phyloP scores from a whole-genome alignment of 805 yeast species.

The Myxozyma geophila region DNA sequence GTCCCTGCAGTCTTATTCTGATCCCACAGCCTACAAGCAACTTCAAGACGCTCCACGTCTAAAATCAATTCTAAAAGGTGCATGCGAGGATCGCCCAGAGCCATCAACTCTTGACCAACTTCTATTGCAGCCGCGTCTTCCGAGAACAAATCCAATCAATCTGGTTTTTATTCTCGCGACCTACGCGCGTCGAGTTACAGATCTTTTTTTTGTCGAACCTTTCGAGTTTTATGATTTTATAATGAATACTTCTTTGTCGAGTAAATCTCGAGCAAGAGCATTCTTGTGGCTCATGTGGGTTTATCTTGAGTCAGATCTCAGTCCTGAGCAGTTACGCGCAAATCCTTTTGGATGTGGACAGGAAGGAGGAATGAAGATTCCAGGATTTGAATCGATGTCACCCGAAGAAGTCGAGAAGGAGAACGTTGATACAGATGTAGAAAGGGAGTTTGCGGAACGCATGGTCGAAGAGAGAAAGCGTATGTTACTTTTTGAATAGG shows the following conservation, averaged over 20 bases:
- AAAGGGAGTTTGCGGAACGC: slow-evolving; percentile 51
- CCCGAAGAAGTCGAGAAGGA: slow-evolving; percentile 44
- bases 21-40: slow-evolving; percentile 65
- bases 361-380: slow-evolving; percentile 49
- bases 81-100: slow-evolving; percentile 69
- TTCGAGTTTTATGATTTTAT: slow-evolving; percentile 75
- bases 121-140: slow-evolving; percentile 41
- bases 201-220: slow-evolving; percentile 43
- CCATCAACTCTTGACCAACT: slow-evolving; percentile 57
- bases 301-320: slow-evolving; percentile 73
- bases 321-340: slow-evolving; percentile 52
- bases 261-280: slow-evolving; percentile 68
- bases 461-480: slow-evolving; percentile 42
- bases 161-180: slow-evolving; percentile 75
- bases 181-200: slow-evolving; percentile 57
- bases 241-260: slow-evolving; percentile 62
- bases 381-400: slow-evolving; percentile 44
- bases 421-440: slow-evolving; percentile 52
- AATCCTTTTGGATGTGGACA: slow-evolving; percentile 62
- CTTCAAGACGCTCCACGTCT: slow-evolving; percentile 94
- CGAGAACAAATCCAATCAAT: slow-evolving; percentile 71
- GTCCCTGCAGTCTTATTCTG: slow-evolving; percentile 72
- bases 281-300: slow-evolving; percentile 85
- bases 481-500: neutral
- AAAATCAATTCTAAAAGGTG: slow-evolving; percentile 85